Conservation (phyloP, 371 early-diverging fungal species). For the Apophysomyces elegans region DNA sequence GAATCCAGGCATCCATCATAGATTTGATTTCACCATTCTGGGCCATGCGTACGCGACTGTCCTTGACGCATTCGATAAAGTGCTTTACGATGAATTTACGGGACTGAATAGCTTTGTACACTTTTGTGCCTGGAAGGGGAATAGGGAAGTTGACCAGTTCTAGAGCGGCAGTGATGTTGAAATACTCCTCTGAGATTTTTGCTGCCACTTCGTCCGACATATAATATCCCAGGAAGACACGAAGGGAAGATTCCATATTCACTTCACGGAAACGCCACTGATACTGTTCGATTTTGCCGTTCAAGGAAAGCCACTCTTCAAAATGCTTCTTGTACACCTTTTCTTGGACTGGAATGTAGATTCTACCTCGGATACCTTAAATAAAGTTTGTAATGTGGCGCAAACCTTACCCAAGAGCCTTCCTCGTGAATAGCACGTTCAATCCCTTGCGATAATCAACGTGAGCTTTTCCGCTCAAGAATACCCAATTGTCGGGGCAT, state of each 20-base stretch:
- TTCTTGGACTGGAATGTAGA: slow-evolving; percentile 55
- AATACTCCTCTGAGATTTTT: slow-evolving; percentile 52
- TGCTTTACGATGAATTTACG: slow-evolving; percentile 57
- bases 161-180: slow-evolving; percentile 58
- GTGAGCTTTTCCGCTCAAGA: slow-evolving; percentile 53
- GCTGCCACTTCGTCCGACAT: slow-evolving; percentile 50
- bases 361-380: slow-evolving; percentile 22
- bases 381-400: neutral
- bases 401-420: slow-evolving; percentile 49
- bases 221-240: slow-evolving; percentile 55
- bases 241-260: slow-evolving; percentile 56
- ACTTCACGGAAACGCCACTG: slow-evolving; percentile 56
- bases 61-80: slow-evolving; percentile 49
- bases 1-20: slow-evolving; percentile 58
- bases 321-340: slow-evolving; percentile 52
- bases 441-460: slow-evolving; percentile 55
- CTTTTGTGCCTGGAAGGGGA: slow-evolving; percentile 59
- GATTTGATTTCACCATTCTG: slow-evolving; percentile 38
- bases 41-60: slow-evolving; percentile 47
- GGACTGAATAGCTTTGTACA: slow-evolving; percentile 56
- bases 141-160: slow-evolving; percentile 63
- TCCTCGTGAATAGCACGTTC: slow-evolving; percentile 54
- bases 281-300: slow-evolving; percentile 44
- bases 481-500: slow-evolving; percentile 57
- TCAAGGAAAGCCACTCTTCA: slow-evolving; percentile 44